phyloP scores from a whole-genome alignment of 805 yeast species.

The Spathaspora gorwiae region DNA sequence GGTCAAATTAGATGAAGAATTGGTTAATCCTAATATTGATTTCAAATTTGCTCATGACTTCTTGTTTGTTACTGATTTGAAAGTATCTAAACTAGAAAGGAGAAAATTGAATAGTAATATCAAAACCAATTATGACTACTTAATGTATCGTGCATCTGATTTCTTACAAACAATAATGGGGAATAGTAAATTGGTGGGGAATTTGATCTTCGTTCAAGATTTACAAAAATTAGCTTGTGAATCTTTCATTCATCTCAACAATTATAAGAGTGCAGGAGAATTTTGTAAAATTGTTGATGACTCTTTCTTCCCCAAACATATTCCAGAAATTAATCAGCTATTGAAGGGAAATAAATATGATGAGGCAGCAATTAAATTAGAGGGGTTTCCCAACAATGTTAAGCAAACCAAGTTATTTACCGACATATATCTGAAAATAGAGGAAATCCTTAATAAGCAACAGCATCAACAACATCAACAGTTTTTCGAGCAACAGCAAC shows the following conservation, averaged over 20 bases:
- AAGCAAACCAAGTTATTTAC: conserved; percentile 37
- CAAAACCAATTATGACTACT: conserved; percentile 39
- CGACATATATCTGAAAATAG: conserved; percentile 28
- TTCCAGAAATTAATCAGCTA: conserved; percentile 33
- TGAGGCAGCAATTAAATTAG: conserved; percentile 38
- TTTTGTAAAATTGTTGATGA: conserved; percentile 22
- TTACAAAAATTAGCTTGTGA: conserved; percentile 40
- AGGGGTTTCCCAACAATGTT: conserved; percentile 28
- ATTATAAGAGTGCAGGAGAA: conserved; percentile 15
- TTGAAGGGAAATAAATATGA: conserved; percentile 26
- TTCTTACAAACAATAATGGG: conserved; percentile 1
- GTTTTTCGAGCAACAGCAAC: conserved; percentile 12
- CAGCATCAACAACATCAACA: too few relatives aligned
- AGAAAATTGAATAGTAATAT: conserved; percentile 23
- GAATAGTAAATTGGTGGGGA: not conserved
- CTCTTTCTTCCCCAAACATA: conserved; percentile 36
- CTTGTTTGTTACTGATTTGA: conserved; percentile 23
- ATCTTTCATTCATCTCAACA: conserved; percentile 22
- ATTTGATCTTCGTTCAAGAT: conserved; percentile 23
- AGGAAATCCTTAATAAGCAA: conserved; percentile 11
- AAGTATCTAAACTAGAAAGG: conserved; percentile 24
- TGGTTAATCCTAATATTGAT: conserved; percentile 12
- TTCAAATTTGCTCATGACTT: conserved; percentile 18
- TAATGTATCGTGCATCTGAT: conserved; percentile 29
- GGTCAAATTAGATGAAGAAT: conserved; percentile 16